phyloP scores from a whole-genome alignment of 257 asterid species.

The Salvia hispanica region DNA sequence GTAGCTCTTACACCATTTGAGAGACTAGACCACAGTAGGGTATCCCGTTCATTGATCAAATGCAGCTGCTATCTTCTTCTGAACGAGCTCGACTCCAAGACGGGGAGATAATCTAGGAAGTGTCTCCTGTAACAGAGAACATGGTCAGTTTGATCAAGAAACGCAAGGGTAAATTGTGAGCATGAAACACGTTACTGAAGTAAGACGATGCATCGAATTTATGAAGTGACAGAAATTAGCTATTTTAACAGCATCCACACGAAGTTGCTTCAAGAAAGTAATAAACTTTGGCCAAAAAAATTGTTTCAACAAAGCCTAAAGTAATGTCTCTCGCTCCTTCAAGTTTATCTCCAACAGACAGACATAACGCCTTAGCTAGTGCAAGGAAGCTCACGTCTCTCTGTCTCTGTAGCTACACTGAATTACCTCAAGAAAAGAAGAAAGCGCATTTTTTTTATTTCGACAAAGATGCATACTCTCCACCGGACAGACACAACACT shows the following conservation, averaged over 20 bases:
- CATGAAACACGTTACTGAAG: background rate
- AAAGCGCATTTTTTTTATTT: no score
- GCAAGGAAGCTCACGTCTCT: no score
- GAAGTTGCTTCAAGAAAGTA: no score
- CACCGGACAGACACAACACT: no score
- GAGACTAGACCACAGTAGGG: background rate
- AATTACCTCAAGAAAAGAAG: background rate
- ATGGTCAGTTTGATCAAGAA: constrained; percentile 1
- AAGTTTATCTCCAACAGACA: no score
- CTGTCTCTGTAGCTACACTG: background rate
- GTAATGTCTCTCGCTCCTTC: no score
- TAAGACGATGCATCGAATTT: background rate
- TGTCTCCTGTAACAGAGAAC: constrained; percentile 51
- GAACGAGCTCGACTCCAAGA: constrained; percentile 73
- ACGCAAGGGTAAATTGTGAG: background rate
- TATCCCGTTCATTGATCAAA: constrained; percentile 35
- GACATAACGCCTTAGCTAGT: no score
- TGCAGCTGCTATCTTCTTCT: constrained; percentile 77
- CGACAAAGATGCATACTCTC: no score
- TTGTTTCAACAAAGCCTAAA: no score
- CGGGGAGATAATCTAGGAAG: constrained; percentile 95
- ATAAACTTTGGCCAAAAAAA: no score
- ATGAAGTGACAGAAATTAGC: no score
- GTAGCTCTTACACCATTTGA: background rate
- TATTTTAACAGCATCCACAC: no score